These are phyloP conservation scores for Tolypocladium ovalisporum DNA, from an alignment of 2,329 filamentous ascomycete species.

Conservation along the genomic window DNA sequence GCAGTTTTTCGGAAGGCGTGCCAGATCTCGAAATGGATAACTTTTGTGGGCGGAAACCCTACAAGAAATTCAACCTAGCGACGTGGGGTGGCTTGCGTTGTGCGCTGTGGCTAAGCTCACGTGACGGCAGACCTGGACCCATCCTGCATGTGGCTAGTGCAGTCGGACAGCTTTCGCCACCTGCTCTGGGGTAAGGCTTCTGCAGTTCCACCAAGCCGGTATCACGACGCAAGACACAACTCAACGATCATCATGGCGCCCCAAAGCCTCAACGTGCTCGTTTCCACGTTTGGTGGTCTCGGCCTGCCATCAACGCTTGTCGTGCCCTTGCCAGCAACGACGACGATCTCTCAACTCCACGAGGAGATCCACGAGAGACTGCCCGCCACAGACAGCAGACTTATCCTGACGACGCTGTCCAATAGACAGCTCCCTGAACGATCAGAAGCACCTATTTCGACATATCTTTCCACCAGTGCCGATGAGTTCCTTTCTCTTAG, in stretches of 20 bases:
- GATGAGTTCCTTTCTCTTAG: conserved; percentile 74
- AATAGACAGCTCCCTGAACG: conserved; percentile 56
- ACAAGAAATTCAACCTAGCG: conserved; percentile 24
- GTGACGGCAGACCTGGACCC: conserved; percentile 13
- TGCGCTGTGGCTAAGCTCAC: conserved; percentile 18
- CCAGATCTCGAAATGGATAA: conserved; percentile 31
- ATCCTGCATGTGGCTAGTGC: not conserved
- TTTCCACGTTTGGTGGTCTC: conserved; percentile 76
- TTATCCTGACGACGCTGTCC: conserved; percentile 73
- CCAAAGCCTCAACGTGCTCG: conserved; percentile 63
- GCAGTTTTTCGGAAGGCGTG: conserved; percentile 25
- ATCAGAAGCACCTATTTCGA: conserved; percentile 45
- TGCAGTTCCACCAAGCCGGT: not conserved
- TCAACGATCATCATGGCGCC: conserved; percentile 36
- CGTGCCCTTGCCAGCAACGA: conserved; percentile 56
- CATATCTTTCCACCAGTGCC: conserved; percentile 43
- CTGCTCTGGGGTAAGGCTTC: not conserved
- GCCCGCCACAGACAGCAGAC: conserved; percentile 43
- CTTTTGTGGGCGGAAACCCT: conserved; percentile 36
- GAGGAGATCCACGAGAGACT: conserved; percentile 49
- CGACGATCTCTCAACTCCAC: conserved; percentile 58
- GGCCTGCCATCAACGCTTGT: conserved; percentile 73
- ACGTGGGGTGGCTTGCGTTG: conserved; percentile 19
- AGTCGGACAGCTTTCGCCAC: not conserved
- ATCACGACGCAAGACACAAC: not conserved